Percentiles rank a stretch among this genome's conserved stretches.
phyloP scores from a whole-genome alignment of 2,329 filamentous ascomycete species.

The Pestalotiopsis sp. region DNA sequence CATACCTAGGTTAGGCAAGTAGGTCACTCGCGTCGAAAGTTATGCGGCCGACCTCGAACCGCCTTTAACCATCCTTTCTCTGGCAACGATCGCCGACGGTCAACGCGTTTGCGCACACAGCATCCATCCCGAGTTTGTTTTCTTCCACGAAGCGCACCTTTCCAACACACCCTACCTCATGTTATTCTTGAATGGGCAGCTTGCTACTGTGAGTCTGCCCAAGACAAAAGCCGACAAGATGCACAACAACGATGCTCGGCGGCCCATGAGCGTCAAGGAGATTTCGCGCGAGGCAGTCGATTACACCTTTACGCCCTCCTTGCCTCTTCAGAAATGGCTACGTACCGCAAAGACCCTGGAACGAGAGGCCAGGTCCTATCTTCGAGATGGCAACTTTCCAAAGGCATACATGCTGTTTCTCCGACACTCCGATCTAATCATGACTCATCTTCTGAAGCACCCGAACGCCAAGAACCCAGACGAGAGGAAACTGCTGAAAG shows the following conservation, averaged over 20 bases:
- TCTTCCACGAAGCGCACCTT: background rate
- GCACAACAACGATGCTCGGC: conserved; percentile 30
- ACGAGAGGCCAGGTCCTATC: conserved; percentile 84
- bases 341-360: conserved; percentile 77
- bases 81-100: background rate
- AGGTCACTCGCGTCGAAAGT: too few relatives aligned
- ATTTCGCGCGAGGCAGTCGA: conserved; percentile 74
- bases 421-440: conserved; percentile 81
- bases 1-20: too few relatives aligned
- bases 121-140: background rate
- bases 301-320: conserved; percentile 77
- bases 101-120: background rate
- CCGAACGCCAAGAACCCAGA: conserved; percentile 71
- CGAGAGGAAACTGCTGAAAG: conserved; percentile 62
- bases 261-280: conserved; percentile 73
- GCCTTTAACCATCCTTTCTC: background rate
- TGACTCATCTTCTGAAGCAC: conserved; percentile 71
- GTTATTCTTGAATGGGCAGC: conserved; percentile 13
- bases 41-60: too few relatives aligned
- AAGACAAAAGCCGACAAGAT: conserved; percentile 7
- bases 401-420: conserved; percentile 91
- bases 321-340: conserved; percentile 79
- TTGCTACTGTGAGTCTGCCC: background rate
- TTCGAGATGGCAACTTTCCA: conserved; percentile 81
- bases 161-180: background rate